Conservation (phyloP, 176 grass and related monocot species). For the Oropetium thomaeum region DNA sequence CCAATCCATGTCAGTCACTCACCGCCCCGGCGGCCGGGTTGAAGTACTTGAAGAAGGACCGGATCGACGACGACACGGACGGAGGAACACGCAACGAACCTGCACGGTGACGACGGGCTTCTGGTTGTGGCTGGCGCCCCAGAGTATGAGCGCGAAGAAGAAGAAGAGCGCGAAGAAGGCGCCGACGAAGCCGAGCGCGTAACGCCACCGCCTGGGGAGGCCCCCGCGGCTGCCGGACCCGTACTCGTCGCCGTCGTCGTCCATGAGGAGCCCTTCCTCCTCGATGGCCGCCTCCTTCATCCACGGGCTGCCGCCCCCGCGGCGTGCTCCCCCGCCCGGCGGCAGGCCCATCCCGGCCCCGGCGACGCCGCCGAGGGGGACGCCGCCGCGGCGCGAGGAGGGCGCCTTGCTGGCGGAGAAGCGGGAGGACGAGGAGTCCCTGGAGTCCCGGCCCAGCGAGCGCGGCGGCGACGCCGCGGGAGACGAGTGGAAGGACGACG, state of each 20-base stretch:
- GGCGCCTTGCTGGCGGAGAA: constrained; percentile 53
- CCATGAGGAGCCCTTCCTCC: constrained; percentile 69
- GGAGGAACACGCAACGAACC: neutral
- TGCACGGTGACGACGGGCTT: constrained; percentile 57
- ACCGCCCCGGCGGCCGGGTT: neutral
- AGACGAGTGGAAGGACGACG: constrained; percentile 63
- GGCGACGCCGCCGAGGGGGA: neutral
- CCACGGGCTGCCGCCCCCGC: constrained; percentile 9
- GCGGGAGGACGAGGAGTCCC: constrained; percentile 68
- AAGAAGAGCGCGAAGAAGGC: constrained; percentile 79
- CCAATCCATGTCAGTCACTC: neutral
- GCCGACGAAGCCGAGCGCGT: constrained; percentile 50
- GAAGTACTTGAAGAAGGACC: no score
- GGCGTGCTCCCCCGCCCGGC: neutral
- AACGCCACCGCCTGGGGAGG: constrained; percentile 42
- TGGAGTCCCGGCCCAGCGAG: constrained; percentile 46
- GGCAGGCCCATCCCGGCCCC: neutral
- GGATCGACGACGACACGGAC: neutral
- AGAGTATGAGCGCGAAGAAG: constrained; percentile 93
- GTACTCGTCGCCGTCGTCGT: constrained; percentile 28
- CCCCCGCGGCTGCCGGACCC: neutral
- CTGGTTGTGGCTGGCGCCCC: constrained; percentile 77
- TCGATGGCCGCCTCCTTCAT: constrained; percentile 65
- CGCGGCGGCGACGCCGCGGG: constrained; percentile 69
- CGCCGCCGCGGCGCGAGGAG: constrained; percentile 1